Evolutionary conservation across 1,139 yeast species (phyloP).

Genomic region (Geotrichum bryndzae): DNA sequence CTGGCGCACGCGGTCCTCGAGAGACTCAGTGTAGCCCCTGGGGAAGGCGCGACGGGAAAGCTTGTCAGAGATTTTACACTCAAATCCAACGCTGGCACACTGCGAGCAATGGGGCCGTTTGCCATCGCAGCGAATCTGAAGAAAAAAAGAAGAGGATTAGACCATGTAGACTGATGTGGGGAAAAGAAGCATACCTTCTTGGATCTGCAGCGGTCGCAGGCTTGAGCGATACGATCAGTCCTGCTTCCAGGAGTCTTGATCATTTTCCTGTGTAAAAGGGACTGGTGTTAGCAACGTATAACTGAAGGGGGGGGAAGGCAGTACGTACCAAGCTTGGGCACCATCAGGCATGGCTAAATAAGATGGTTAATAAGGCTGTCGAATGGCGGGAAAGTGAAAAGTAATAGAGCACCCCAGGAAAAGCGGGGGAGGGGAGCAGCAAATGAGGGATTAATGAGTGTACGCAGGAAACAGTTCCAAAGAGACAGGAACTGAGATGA

Average conservation of each 20-base stretch:
- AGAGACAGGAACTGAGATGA: neutral
- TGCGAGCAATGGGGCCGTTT: constrained; percentile 55
- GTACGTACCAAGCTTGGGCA: constrained; percentile 19
- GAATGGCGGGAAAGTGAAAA: neutral
- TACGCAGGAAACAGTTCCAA: neutral
- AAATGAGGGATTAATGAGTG: neutral
- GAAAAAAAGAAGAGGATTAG: neutral
- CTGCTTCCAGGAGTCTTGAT: constrained; percentile 59
- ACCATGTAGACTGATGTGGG: neutral
- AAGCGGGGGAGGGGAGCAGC: neutral
- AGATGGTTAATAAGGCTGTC: neutral
- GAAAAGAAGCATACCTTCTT: constrained; percentile 42
- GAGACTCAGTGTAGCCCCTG: constrained; percentile 67
- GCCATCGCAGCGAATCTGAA: constrained; percentile 59
- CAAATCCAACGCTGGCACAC: constrained; percentile 62
- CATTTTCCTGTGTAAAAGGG: constrained; percentile 39
- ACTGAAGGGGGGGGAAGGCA: neutral
- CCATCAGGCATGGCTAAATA: constrained; percentile 20
- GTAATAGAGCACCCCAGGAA: neutral
- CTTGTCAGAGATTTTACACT: constrained; percentile 69
- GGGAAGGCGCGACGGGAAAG: constrained; percentile 66
- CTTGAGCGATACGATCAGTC: constrained; percentile 64
- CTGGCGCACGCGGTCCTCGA: constrained; percentile 56
- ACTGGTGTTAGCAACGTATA: neutral
- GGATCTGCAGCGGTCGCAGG: constrained; percentile 81